Conservation (phyloP, 1,284 basidiomycete genomes). For the Tylopilus sp. region DNA sequence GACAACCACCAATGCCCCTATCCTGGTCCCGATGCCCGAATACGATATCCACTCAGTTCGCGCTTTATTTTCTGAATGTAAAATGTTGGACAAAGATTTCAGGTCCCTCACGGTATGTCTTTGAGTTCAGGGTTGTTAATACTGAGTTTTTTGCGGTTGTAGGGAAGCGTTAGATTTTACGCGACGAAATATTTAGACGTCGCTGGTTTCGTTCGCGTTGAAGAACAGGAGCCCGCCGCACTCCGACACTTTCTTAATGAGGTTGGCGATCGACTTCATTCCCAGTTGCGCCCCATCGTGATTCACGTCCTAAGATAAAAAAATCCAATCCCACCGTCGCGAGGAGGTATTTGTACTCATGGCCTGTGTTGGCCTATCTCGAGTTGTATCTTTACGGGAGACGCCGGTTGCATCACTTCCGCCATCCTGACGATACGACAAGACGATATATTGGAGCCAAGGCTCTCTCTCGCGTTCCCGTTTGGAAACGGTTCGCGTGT, state of each 20-base stretch:
- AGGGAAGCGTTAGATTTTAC: background rate
- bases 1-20: background rate
- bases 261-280: conserved; percentile 7
- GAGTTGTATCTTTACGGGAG: conserved; percentile 14
- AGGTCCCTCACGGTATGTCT: conserved; percentile 11
- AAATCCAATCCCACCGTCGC: conserved; percentile 7
- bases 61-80: background rate
- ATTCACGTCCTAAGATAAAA: conserved; percentile 13
- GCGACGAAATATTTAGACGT: background rate
- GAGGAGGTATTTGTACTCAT: conserved; percentile 15
- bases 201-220: conserved; percentile 1
- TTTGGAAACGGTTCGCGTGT: conserved; percentile 13
- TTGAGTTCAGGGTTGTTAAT: background rate
- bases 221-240: conserved; percentile 10
- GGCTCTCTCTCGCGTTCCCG: background rate
- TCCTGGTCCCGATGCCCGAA: conserved; percentile 10
- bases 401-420: background rate
- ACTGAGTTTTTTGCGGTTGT: background rate
- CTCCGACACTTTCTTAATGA: conserved; percentile 13
- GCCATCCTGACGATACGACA: background rate
- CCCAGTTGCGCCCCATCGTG: background rate
- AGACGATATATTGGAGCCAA: background rate
- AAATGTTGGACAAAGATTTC: conserved; percentile 1
- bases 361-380: conserved; percentile 23
- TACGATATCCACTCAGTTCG: background rate